Base-by-base conservation (phyloP, 352 stramenopile species). In the Phytophthora idaei region DNA sequence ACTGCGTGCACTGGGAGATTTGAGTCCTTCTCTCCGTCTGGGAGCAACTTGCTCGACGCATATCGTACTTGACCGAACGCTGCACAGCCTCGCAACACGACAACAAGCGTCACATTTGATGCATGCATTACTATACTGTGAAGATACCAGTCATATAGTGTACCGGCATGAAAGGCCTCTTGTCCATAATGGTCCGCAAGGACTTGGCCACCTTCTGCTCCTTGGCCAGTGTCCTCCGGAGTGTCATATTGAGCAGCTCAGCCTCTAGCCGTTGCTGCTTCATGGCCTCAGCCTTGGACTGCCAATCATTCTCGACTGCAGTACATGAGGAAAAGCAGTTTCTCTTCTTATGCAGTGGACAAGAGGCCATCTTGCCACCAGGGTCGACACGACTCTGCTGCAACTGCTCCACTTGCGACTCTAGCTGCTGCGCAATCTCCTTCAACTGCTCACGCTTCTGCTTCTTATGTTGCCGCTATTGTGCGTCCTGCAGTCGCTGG, bases 161-260 rank as follows among this genome's bases (percentile, higher is more conserved):
- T 42, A 42, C 36, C 36, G 36, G 36, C 5, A n/a, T 42, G 36
- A 3, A 42, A n/a, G 36, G 36, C 11, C 55, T 48, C 28, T 64
- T 70, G 11, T 60, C 12, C 44, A 70, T 44, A 12, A 49, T 15
- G 15, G 37, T 28, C 7, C 17, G 21, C 9, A 70, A 31, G 12
- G 62, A 59, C 55, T 60, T 70, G 37, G 56, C 47, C 48, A 57
- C 48, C 54, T 45, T 31, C 15, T 37, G 55, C 31, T 69, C 54
- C 10, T 36, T 45, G 14, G 48, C 10, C 39, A 69, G 47, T 8
- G 47, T 55, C 27, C 44, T 60, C 47, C 47, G 53, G 1, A 65
- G 41, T 4, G 55, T 55, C 47, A 50, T 37, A 10, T 65, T 69
- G 27, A 64, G 29, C 25, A 59, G 29, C 12, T 69, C 55, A 8